Base-by-base conservation (phyloP, 305 asterid genomes). In the Fraxinus greggii region DNA sequence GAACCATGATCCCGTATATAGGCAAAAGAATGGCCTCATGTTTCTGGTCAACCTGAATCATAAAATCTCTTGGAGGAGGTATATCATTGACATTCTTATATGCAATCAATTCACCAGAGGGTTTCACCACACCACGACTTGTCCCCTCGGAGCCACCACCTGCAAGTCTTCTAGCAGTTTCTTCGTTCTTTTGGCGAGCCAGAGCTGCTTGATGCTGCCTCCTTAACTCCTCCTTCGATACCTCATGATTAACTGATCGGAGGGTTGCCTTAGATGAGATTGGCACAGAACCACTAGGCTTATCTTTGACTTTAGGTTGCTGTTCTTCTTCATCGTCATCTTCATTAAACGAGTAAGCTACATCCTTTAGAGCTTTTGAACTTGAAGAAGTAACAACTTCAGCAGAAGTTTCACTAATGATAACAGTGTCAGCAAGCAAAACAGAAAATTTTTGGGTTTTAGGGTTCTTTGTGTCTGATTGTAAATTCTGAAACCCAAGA, bases 41-140 rank as follows among this genome's bases (percentile, higher is more conserved):
- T 86, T 86, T 94, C 88, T 91, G 94, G 84, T 94, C 98, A 76
- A 94, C 91, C 86, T 85, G 97, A 82, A 93, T 93, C 95, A 85
- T 91, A 88, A 91, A 70, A 8, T 89, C 95, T 76, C 92, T 91
- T 0, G 90, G 92, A 5, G 86, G 88, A n/a, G 97, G 98, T 36
- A 92, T 77, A 59, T 93, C 97, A 80, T 90, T 92, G 4, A 93
- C 91, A 80, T 24, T 92, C 86, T 80, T 93, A 83, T 90, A 94
- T 0, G 97, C 95, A 83, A 91, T 65, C 17, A 94, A 84, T 31
- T 92, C 98, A 78, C 74, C 86, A 6, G 94, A 83, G 23, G 89
- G 19, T 81, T 48, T 92, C 38, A 83, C 79, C 51, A 90, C 61
- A 65, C 78, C 4, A 35, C 85, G 86, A 91, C 75, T 81, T 88